A percentile compares a stretch with the other conserved stretches of the same genome.
Conservation (phyloP, 164 flowering plant genomes). For the Pachysandra terminalis region DNA sequence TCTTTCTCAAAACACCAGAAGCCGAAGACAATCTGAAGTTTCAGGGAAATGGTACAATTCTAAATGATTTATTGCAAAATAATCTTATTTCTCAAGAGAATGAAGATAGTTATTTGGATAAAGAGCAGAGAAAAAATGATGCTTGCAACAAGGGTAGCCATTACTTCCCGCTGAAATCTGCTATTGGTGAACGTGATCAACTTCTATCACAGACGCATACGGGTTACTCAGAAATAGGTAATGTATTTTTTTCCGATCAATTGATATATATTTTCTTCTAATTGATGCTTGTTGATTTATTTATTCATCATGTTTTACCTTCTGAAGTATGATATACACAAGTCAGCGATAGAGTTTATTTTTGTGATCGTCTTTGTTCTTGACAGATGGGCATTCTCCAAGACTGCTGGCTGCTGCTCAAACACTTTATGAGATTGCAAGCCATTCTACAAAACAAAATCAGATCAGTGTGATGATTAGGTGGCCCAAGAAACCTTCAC, state of each 20-base stretch:
- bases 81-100: constrained; percentile 4
- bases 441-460: constrained; percentile 23
- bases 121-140: constrained; percentile 10
- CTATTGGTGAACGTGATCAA: constrained; percentile 5
- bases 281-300: neutral
- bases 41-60: constrained; percentile 25
- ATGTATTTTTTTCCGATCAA: neutral
- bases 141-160: constrained; percentile 2
- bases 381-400: constrained; percentile 43
- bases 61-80: neutral
- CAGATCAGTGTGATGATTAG: constrained; percentile 26
- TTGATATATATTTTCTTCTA: neutral
- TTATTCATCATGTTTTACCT: neutral
- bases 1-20: constrained; percentile 17
- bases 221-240: constrained; percentile 10
- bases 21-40: constrained; percentile 15
- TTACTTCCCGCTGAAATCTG: constrained; percentile 6
- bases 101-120: constrained; percentile 4
- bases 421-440: constrained; percentile 54
- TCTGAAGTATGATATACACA: neutral
- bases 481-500: constrained; percentile 55
- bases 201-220: neutral
- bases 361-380: constrained; percentile 5
- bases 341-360: neutral
- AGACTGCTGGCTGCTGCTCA: constrained; percentile 64